Conservation (phyloP, 208 protist genomes). For the Crithidia sp. region DNA sequence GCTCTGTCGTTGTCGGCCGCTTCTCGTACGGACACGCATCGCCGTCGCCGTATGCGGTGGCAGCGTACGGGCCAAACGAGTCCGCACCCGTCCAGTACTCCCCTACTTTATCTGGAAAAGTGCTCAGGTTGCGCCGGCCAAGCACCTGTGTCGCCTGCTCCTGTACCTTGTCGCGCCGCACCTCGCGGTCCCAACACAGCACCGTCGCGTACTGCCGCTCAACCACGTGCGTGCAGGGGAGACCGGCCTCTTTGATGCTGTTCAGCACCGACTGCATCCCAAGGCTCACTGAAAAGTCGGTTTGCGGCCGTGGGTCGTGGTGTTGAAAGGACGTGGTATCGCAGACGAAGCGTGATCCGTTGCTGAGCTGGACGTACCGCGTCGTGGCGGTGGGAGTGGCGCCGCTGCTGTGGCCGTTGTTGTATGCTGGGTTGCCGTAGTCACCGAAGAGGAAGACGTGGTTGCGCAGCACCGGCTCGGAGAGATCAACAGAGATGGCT, state of each 20-base stretch:
- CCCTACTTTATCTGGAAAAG: not conserved
- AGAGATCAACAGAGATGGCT: conserved; percentile 10
- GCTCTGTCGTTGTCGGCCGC: conserved; percentile 20
- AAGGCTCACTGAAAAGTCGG: not conserved
- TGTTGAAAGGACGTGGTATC: conserved; percentile 2
- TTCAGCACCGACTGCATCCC: conserved; percentile 15
- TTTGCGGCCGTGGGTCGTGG: not conserved
- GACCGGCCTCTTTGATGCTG: not conserved
- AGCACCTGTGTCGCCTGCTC: not conserved
- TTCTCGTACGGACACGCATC: conserved; percentile 24
- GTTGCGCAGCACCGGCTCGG: conserved; percentile 17
- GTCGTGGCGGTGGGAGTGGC: not conserved
- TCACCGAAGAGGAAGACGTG: conserved; percentile 20
- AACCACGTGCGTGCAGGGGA: conserved; percentile 11
- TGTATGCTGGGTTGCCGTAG: not conserved
- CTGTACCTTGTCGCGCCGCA: conserved; percentile 3
- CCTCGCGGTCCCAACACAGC: conserved; percentile 23
- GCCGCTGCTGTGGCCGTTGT: too few relatives aligned
- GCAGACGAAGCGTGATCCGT: conserved; percentile 34
- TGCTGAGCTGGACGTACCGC: conserved; percentile 37
- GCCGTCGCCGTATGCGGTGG: conserved; percentile 37
- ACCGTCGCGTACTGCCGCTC: not conserved
- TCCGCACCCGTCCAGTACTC: conserved; percentile 20
- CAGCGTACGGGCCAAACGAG: conserved; percentile 30
- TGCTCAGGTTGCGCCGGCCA: not conserved